Evolutionary conservation across 1,284 basidiomycete species (phyloP).

Genomic region (Meira nashicola): DNA sequence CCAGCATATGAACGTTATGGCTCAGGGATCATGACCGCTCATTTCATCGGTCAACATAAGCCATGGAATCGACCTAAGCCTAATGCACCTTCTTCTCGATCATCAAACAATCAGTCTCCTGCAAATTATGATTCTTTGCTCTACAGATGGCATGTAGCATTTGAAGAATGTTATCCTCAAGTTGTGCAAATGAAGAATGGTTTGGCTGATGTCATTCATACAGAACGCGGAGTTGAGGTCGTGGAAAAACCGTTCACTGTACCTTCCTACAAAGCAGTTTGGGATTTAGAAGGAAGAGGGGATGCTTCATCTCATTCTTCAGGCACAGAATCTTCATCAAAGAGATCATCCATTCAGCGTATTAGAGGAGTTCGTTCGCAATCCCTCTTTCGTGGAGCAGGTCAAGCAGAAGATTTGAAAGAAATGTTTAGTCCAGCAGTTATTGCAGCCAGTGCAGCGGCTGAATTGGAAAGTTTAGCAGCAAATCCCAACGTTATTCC

Average conservation of each 20-base stretch:
- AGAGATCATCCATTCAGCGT: neutral
- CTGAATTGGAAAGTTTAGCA: conserved; percentile 10
- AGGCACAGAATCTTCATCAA: neutral
- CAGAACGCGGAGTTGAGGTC: conserved; percentile 46
- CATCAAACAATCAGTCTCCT: neutral
- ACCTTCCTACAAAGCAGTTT: conserved; percentile 67
- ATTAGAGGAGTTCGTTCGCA: conserved; percentile 1
- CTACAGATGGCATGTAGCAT: conserved; percentile 83
- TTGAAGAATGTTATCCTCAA: conserved; percentile 73
- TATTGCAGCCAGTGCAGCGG: conserved; percentile 57
- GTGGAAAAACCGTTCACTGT: conserved; percentile 62
- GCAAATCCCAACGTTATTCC: conserved; percentile 13
- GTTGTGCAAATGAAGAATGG: conserved; percentile 43
- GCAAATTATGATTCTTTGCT: conserved; percentile 70
- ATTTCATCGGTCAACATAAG: conserved; percentile 91
- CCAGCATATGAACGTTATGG: conserved; percentile 92
- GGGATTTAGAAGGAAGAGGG: conserved; percentile 59
- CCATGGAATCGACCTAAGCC: conserved; percentile 63
- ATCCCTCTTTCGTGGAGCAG: conserved; percentile 45
- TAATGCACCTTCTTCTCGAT: too few relatives aligned
- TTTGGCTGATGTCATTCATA: conserved; percentile 28
- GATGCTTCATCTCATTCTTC: neutral
- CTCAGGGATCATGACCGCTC: conserved; percentile 76
- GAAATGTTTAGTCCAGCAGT: conserved; percentile 59
- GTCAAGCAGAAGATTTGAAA: conserved; percentile 68